Percentiles rank a stretch among this genome's conserved stretches.
phyloP scores from a whole-genome alignment of 768 basidiomycete species.

The Lyophyllum decastes region DNA sequence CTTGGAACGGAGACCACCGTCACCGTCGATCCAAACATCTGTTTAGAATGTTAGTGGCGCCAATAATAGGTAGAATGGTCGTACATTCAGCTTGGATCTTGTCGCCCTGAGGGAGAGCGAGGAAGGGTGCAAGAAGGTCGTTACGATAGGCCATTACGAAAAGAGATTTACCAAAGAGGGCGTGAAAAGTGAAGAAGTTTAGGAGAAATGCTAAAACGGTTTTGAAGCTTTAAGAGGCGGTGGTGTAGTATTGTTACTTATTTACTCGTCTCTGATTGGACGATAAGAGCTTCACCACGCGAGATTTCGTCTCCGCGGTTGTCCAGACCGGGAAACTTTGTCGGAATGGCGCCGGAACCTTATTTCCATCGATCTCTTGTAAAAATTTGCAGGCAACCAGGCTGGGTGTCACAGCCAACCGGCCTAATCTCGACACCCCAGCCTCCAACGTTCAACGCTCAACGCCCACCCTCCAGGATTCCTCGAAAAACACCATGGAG shows the following conservation, averaged over 20 bases:
- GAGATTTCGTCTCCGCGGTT: slow-evolving; percentile 1
- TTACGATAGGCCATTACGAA: slow-evolving; percentile 54
- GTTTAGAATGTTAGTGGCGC: slow-evolving; percentile 19
- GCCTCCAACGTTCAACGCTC: no score
- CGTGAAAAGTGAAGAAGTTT: slow-evolving; percentile 21
- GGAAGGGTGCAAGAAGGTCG: slow-evolving; percentile 88
- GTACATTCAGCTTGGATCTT: slow-evolving; percentile 94
- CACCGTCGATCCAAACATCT: slow-evolving; percentile 99
- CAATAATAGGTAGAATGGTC: slow-evolving; percentile 22
- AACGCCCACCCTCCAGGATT: not conserved
- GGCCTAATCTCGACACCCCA: not conserved
- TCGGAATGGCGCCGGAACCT: slow-evolving; percentile 22
- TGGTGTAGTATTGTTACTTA: slow-evolving; percentile 22
- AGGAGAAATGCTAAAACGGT: slow-evolving; percentile 18
- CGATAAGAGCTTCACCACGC: slow-evolving; percentile 34
- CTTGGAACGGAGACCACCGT: slow-evolving; percentile 93
- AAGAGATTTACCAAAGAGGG: slow-evolving; percentile 8
- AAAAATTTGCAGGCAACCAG: slow-evolving; percentile 1
- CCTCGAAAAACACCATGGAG: not conserved
- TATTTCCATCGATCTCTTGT: slow-evolving; percentile 10
- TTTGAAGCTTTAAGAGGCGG: slow-evolving; percentile 20
- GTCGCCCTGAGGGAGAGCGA: slow-evolving; percentile 85
- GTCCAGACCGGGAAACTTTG: slow-evolving; percentile 10
- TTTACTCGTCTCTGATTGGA: slow-evolving; percentile 40
- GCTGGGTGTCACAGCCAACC: not conserved